Evolutionary conservation across 768 basidiomycete genomes (phyloP).

Genomic region (Suillus tomentosus): DNA sequence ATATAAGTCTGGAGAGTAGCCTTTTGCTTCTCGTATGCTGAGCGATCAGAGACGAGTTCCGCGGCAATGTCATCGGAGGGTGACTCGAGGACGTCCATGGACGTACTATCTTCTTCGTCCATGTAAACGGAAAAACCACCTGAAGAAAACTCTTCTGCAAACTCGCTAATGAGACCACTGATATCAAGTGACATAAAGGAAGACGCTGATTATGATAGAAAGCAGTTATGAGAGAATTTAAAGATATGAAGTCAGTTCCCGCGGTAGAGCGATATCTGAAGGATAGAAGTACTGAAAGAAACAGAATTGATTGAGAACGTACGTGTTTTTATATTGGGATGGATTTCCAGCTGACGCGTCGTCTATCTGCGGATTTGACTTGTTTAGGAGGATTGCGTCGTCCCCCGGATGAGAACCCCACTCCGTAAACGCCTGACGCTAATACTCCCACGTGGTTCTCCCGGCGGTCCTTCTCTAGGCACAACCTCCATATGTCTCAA

Average conservation of each 20-base stretch:
- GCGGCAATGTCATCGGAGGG: constrained; percentile 36
- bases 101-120: constrained; percentile 59
- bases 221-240: constrained; percentile 3
- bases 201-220: not conserved
- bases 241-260: constrained; percentile 1
- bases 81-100: constrained; percentile 45
- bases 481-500: constrained; percentile 1
- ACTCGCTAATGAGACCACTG: constrained; percentile 28
- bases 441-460: constrained; percentile 6
- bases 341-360: constrained; percentile 31
- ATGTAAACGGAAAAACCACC: constrained; percentile 37
- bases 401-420: constrained; percentile 17
- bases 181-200: constrained; percentile 20
- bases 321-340: constrained; percentile 22
- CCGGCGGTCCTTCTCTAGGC: not conserved
- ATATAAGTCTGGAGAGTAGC: constrained; percentile 66
- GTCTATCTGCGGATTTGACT: constrained; percentile 13
- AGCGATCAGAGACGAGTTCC: constrained; percentile 27
- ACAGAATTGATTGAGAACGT: constrained; percentile 23
- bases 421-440: constrained; percentile 1
- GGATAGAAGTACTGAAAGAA: constrained; percentile 12
- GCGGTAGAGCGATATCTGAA: not conserved
- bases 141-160: constrained; percentile 20
- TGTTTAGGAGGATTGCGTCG: constrained; percentile 10
- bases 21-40: constrained; percentile 57